phyloP scores from a whole-genome alignment of 331 rosid genomes.

The Pyrus hybrid region DNA sequence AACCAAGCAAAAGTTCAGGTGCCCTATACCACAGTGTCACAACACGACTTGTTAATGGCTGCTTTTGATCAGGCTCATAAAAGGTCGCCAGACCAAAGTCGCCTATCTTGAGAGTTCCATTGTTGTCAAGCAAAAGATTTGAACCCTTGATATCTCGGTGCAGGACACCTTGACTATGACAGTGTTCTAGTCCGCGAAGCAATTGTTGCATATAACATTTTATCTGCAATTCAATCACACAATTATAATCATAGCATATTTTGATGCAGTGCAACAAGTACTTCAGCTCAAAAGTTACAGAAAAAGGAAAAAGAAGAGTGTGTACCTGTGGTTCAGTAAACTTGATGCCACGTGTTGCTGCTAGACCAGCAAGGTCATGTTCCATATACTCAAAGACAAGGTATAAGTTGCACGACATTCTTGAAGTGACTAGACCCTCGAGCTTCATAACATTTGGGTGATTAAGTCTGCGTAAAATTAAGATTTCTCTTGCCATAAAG shows the following conservation, averaged over 20 bases:
- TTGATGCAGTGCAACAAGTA: not conserved
- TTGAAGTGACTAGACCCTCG: conserved; percentile 73
- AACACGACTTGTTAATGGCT: conserved; percentile 87
- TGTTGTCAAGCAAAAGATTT: conserved; percentile 58
- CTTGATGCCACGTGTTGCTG: conserved; percentile 48
- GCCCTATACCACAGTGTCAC: conserved; percentile 75
- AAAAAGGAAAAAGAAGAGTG: not conserved
- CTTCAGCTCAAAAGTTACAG: not conserved
- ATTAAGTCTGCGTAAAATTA: conserved; percentile 76
- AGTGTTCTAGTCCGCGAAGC: conserved; percentile 75
- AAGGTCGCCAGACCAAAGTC: conserved; percentile 87
- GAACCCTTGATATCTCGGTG: conserved; percentile 98
- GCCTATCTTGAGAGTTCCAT: conserved; percentile 82
- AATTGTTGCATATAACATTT: conserved; percentile 78
- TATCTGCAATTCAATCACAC: conserved; percentile 39
- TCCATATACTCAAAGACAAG: conserved; percentile 98
- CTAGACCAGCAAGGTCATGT: conserved; percentile 81
- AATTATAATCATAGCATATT: not conserved
- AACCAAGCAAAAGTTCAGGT: conserved; percentile 64
- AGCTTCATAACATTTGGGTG: conserved; percentile 96
- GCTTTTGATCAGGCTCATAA: conserved; percentile 49
- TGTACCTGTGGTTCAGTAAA: conserved; percentile 78
- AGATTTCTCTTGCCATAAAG: conserved; percentile 95
- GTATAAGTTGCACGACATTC: conserved; percentile 64
- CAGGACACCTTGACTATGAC: conserved; percentile 71